Evolutionary conservation across 2,329 filamentous ascomycete species (phyloP).

Genomic region (Geosmithia flava): DNA sequence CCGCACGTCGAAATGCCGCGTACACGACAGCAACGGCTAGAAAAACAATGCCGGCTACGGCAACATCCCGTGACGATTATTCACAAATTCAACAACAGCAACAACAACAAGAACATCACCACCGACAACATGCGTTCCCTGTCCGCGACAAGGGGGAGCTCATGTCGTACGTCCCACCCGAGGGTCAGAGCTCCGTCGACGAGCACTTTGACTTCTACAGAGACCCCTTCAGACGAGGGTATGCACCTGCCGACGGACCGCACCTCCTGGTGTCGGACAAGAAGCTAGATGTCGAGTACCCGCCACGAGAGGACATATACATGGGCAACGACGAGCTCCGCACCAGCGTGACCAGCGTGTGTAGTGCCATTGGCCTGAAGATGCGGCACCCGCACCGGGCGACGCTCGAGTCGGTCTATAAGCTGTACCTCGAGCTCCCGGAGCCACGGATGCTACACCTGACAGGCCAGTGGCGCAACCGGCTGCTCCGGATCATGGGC

Average conservation of each 20-base stretch:
- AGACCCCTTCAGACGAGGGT: constrained; percentile 41
- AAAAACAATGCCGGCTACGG: too few relatives aligned
- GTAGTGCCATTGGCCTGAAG: constrained; percentile 24
- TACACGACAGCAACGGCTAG: constrained; percentile 9
- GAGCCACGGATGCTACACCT: constrained; percentile 40
- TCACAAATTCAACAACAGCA: constrained; percentile 7
- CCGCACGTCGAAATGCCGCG: constrained; percentile 7
- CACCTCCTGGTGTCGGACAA: constrained; percentile 36
- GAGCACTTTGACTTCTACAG: constrained; percentile 38
- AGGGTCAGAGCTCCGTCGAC: constrained; percentile 31
- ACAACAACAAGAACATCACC: constrained; percentile 5
- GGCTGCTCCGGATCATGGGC: constrained; percentile 57
- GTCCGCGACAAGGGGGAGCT: constrained; percentile 28
- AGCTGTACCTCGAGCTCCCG: constrained; percentile 35
- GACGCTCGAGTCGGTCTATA: constrained; percentile 31
- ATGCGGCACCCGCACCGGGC: constrained; percentile 26
- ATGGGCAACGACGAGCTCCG: constrained; percentile 20
- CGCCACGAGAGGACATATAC: constrained; percentile 26
- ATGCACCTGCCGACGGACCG: constrained; percentile 37
- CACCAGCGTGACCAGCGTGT: constrained; percentile 24
- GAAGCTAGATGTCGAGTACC: constrained; percentile 33
- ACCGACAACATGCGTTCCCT: background rate
- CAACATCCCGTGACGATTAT: too few relatives aligned
- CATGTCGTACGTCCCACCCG: constrained; percentile 38
- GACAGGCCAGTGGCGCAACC: constrained; percentile 40